phyloP scores from a whole-genome alignment of 129 eudicot species.

The Lactuca sativa region DNA sequence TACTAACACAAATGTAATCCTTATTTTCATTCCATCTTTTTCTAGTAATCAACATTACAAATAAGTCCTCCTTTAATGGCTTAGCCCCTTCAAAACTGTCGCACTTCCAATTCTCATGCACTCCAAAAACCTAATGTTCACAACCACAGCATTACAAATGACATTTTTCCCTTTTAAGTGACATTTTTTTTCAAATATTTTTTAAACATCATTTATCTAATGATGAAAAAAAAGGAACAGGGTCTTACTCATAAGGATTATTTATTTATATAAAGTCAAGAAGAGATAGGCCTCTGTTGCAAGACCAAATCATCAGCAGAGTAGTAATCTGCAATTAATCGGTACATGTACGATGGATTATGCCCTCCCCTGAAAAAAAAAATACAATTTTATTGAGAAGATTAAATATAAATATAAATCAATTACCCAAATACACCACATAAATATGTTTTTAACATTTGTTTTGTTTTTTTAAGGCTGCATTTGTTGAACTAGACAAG shows the following conservation, averaged over 20 bases:
- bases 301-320: slow-evolving; percentile 90
- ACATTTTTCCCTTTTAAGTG: too few species aligned
- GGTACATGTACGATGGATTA: slow-evolving; percentile 92
- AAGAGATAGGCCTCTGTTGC: slow-evolving; percentile 54
- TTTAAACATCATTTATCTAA: too few species aligned
- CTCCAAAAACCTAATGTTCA: not conserved
- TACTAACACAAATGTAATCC: not conserved
- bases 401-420: too few species aligned
- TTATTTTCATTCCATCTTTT: not conserved
- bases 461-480: too few species aligned
- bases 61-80: not conserved
- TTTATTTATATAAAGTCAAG: slow-evolving; percentile 35
- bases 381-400: too few species aligned
- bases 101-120: not conserved
- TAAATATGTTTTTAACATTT: too few species aligned
- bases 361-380: slow-evolving; percentile 89
- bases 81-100: not conserved
- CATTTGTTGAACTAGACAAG: too few species aligned
- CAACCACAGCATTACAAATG: too few species aligned
- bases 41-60: not conserved
- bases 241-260: not conserved
- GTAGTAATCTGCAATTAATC: slow-evolving; percentile 90
- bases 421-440: too few species aligned
- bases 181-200: too few species aligned
- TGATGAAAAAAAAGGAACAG: too few species aligned